Evolutionary conservation across 106 monocot genomes (phyloP), one percentile per base, ranked within the genome.

Genomic region (Platanthera guangdongensis): DNA sequence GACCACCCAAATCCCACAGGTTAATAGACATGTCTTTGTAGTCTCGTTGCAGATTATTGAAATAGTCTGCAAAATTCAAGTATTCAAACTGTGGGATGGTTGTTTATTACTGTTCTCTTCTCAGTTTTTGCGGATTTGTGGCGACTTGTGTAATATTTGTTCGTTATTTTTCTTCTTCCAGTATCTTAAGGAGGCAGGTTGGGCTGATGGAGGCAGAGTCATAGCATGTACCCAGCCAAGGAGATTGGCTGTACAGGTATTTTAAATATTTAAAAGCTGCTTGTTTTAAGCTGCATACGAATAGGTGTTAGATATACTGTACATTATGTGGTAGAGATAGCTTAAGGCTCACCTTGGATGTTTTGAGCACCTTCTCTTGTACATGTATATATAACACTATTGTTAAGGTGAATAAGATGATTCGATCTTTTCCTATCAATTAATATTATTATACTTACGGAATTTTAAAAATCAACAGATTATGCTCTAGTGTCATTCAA

Each of bases 1-100:
- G 82, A 94, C 97, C 75, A 97, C 97, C 16, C 97, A 97, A 79
- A 93, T 97, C 15, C 97, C 97, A 5, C 97, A 97, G 93, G 96
- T 95, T 39, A 21, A 50, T 30, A 69, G 50, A 28, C 46, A 6
- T 9, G 6, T 71, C 57, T 50, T 11, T 16, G 16, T 50, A 47
- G 32, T 2, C 4, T 60, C n/a, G 2, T 1, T 39, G 39, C 64
- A 7, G 55, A 14, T 55, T 19, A 2, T 51, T 72, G 11, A 67
- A 67, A 67, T 11, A 30, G 3, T 9, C 39, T 30, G 32, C 39
- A 39, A 67, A 67, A 14, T 39, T 4, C 8, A 32, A 12, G 18
- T 8, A 60, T 2, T 21, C 59, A 21, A 60, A 60, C 59, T 60
- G 6, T 19, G 7, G 19, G 59, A 13, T 16, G 59, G n/a, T 60